Evolutionary conservation across 768 basidiomycete genomes (phyloP).

Genomic region (Grammothele lineata): DNA sequence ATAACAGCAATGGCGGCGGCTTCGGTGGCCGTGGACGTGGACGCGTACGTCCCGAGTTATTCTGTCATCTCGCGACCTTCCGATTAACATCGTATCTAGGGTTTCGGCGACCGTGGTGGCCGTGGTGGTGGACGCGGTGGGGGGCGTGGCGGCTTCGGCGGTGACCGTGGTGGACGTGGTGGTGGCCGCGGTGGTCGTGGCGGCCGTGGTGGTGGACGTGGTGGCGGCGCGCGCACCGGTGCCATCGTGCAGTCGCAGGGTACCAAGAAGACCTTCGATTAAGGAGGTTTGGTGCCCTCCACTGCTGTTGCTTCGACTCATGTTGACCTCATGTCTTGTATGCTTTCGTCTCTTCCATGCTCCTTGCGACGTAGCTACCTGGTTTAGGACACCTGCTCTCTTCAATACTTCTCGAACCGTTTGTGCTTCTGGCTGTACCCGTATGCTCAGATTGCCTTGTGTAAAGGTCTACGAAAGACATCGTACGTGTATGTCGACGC

Average conservation of each 20-base stretch:
- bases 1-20: constrained; percentile 50
- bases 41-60: constrained; percentile 24
- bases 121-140: constrained; percentile 39
- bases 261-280: constrained; percentile 58
- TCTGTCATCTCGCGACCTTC: not conserved
- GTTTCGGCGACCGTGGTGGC: constrained; percentile 36
- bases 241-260: constrained; percentile 63
- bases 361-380: no score
- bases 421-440: no score
- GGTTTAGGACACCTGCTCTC: no score
- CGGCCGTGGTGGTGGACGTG: constrained; percentile 38
- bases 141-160: constrained; percentile 38
- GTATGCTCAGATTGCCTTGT: no score
- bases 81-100: constrained; percentile 17
- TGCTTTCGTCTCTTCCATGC: not conserved
- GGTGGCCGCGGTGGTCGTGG: constrained; percentile 35
- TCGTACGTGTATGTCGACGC: no score
- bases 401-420: no score
- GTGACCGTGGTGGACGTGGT: constrained; percentile 38
- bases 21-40: constrained; percentile 32
- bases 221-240: constrained; percentile 51
- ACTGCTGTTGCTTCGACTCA: no score
- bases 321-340: constrained; percentile 1
- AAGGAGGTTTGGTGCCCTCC: no score
- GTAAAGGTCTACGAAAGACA: no score